Evolutionary conservation across 108 stramenopile genomes (phyloP).

Genomic region (Skeletonema grethae): DNA sequence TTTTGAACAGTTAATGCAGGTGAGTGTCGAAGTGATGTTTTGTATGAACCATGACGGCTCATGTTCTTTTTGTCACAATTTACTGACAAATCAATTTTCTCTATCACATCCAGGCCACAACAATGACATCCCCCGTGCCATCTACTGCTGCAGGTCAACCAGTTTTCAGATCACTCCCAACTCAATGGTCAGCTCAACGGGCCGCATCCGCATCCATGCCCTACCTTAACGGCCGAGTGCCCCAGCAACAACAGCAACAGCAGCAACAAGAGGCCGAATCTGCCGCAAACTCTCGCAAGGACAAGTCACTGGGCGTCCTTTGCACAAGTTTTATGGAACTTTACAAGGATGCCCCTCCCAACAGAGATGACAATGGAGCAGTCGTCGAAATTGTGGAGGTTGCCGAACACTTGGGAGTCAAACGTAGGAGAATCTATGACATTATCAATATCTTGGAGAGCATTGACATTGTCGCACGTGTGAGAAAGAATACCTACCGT

Average conservation of each 20-base stretch:
- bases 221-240: background rate
- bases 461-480: conserved; percentile 70
- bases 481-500: conserved; percentile 90
- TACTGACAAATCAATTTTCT: background rate
- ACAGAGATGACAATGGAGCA: conserved; percentile 40
- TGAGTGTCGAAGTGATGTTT: background rate
- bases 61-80: background rate
- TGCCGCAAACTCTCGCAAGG: conserved; percentile 53
- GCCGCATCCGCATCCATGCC: background rate
- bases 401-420: conserved; percentile 80
- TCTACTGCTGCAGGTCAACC: background rate
- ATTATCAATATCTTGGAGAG: conserved; percentile 94
- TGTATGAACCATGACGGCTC: background rate
- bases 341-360: conserved; percentile 32
- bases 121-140: conserved; percentile 37
- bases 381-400: conserved; percentile 64
- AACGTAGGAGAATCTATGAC: conserved; percentile 93
- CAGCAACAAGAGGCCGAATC: background rate
- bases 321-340: conserved; percentile 73
- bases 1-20: conserved; percentile 38
- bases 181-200: background rate
- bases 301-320: conserved; percentile 78
- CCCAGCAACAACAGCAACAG: background rate
- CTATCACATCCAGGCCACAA: conserved; percentile 19
- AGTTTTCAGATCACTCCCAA: conserved; percentile 7